Percentiles rank a stretch among this genome's conserved stretches.
Conservation (phyloP, 139 green algal genomes). For the Axilococcus clingmanii region DNA sequence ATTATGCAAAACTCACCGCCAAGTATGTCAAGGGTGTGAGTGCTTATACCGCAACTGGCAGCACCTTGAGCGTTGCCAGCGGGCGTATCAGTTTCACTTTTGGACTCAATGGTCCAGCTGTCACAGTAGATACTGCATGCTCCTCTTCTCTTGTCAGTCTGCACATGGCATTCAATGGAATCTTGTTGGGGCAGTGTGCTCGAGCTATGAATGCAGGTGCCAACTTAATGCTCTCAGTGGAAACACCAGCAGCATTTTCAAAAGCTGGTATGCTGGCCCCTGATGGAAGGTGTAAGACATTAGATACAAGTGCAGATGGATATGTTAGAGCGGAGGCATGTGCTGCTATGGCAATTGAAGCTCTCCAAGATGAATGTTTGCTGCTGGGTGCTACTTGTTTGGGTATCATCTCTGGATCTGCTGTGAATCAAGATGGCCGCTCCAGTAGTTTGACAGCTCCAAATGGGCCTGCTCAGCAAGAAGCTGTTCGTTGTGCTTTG, state of each 20-base stretch:
- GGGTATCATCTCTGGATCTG: slow-evolving; percentile 22
- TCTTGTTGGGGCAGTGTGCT: slow-evolving; percentile 7
- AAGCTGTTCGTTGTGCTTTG: slow-evolving; percentile 16
- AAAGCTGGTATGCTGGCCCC: slow-evolving; percentile 40
- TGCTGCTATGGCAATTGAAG: slow-evolving; percentile 18
- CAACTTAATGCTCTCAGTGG: slow-evolving; percentile 35
- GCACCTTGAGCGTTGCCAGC: slow-evolving; percentile 54
- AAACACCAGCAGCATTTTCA: slow-evolving; percentile 28
- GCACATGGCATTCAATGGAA: slow-evolving; percentile 23
- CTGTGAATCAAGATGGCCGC: slow-evolving; percentile 53
- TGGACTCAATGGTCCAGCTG: slow-evolving; percentile 43
- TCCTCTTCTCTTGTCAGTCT: slow-evolving; percentile 56
- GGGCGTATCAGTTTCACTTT: slow-evolving; percentile 75
- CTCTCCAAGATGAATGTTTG: background rate
- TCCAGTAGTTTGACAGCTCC: slow-evolving; percentile 48
- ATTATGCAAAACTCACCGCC: slow-evolving; percentile 21
- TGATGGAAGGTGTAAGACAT: slow-evolving; percentile 41
- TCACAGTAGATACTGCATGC: slow-evolving; percentile 79
- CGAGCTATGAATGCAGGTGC: slow-evolving; percentile 17
- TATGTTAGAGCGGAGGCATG: slow-evolving; percentile 45
- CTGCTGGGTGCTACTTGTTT: background rate
- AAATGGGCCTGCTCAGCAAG: slow-evolving; percentile 46
- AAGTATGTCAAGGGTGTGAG: slow-evolving; percentile 14
- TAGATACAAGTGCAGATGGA: slow-evolving; percentile 34
- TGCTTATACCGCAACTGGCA: slow-evolving; percentile 24